Evolutionary conservation across 1,284 basidiomycete genomes (phyloP), one percentile per base, ranked within the genome.

Genomic region (Rhodotorula sp.): DNA sequence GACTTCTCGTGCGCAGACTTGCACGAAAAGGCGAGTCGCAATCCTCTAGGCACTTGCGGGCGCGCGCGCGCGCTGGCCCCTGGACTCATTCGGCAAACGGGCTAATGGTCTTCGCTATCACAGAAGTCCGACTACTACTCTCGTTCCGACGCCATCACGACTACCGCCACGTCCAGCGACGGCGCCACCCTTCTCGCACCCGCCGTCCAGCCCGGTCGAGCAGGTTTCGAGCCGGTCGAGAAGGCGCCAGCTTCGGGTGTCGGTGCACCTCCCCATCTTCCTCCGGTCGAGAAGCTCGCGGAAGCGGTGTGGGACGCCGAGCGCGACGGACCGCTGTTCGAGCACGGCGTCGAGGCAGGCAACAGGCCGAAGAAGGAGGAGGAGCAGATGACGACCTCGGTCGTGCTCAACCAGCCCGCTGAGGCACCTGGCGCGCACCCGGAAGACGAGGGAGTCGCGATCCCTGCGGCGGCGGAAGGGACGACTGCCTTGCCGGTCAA

Each of bases 1-100:
- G 96, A 99, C 80, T 98, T 99, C 79, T 87, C 88, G 65, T 98
- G 94, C 88, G 90, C 77, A 68, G 88, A 69, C 31, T 72, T 72
- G 46, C 70, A 65, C 52, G 28, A 62, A 44, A 40, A 63, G 52
- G 69, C 67, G 11, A 34, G 69, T 13, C 15, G n/a, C 18, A 3
- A 10, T 28, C 3, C 53, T 37, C 28, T 26, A 24, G 24, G 15
- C 11, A 31, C 51, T 59, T 22, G 20, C 52, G n/a, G 20, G n/a
- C 31, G 20, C 24, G 9, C 31, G 20, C 24, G 9, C 30, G 6
- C 18, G 50, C 20, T 28, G 16, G 10, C 40, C 47, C n/a, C 15
- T 8, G 15, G 31, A 18, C 31, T 47, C 6, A 11, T 18, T 58
- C 15, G n/a, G 44, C 34, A 24, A 59, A 34, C 34, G 34, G 16